phyloP scores from a whole-genome alignment of 1,139 yeast species.

The Nadsonia starkeyi-henricii region DNA sequence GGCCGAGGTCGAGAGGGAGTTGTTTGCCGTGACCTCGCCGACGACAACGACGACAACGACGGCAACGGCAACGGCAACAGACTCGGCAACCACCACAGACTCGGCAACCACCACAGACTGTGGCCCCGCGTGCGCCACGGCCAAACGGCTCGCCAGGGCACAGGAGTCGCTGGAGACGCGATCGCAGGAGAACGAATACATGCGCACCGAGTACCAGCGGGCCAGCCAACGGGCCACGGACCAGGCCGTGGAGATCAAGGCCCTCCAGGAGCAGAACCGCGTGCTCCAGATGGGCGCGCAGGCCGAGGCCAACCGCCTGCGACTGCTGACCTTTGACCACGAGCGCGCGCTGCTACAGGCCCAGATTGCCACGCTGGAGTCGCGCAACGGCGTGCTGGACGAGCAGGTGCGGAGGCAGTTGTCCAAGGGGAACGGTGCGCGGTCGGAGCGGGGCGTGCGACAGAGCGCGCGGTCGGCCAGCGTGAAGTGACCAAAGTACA shows the following conservation, averaged over 20 bases:
- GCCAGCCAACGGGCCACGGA: slow-evolving; percentile 45
- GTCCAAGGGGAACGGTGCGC: neutral
- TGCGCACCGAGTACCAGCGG: slow-evolving; percentile 48
- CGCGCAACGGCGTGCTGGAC: slow-evolving; percentile 18
- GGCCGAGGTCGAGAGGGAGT: slow-evolving; percentile 20
- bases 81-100: no score
- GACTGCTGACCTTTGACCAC: slow-evolving; percentile 17
- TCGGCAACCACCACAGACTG: no score
- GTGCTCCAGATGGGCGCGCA: slow-evolving; percentile 24
- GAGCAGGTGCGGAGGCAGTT: slow-evolving; percentile 21
- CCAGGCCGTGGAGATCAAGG: slow-evolving; percentile 31
- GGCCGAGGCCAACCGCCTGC: slow-evolving; percentile 16
- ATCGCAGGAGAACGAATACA: slow-evolving; percentile 47
- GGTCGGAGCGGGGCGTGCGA: neutral
- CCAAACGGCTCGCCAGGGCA: slow-evolving; percentile 21
- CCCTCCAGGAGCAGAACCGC: slow-evolving; percentile 23
- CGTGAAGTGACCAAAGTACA: no score
- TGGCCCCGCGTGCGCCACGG: no score
- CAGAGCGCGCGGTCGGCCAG: neutral
- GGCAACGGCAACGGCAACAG: no score
- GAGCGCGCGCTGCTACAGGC: slow-evolving; percentile 20
- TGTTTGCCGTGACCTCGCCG: no score
- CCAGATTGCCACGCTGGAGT: slow-evolving; percentile 18
- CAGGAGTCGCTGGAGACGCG: slow-evolving; percentile 28
- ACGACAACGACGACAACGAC: no score